Base-by-base conservation (phyloP, 2,329 filamentous ascomycete genomes). In the Apiospora phragmitis region DNA sequence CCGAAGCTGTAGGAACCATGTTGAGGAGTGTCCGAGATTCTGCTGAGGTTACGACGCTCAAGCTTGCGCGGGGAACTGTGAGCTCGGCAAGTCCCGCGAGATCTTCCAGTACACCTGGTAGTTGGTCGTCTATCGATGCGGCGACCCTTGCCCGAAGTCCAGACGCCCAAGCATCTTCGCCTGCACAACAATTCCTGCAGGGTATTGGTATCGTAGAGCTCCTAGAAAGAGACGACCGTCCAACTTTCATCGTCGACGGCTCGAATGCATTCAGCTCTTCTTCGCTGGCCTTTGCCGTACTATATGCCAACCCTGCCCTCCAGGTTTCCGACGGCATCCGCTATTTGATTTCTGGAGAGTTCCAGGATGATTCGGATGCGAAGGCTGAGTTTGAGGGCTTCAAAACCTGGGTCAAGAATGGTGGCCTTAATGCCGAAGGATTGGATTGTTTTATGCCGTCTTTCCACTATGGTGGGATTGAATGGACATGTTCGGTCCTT, bases 221-320 rank as follows among this genome's bases (percentile, higher is more conserved):
- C 49, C 80, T 96, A 51, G 93, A 95, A 77, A 88, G 92, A 74
- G 93, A 96, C 78, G 89, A 92, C 67, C 85, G 93, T 65, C 93
- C 93, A 3, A 93, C 92, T 0, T 94, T 95, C 75, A 87, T 95
- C 55, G 84, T 95, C 43, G 93, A 95, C 76, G 81, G 93, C 68
- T 83, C 84, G 9, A 89, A 91, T 75, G 79, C 84, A 1, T 79
- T 82, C n/a, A 91, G 90, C 74, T 85, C 84, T 65, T 82, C 81
- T 29, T 82, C 86, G 1, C 85, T 86, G 0, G 84, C 84, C 1
- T 80, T 95, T 47, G 85, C 88, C 41, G 85, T 93, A 9, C 75
- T 93, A 0, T 95, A 92, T 78, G 87, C 88, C 41, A 96, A 95
- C 77, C 84, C 86, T 12, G 87, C 92, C 3, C 82, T 95, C 69